These are phyloP conservation scores for Erigeron canadensis DNA, from an alignment of 129 eudicot species.

Conservation along the genomic window DNA sequence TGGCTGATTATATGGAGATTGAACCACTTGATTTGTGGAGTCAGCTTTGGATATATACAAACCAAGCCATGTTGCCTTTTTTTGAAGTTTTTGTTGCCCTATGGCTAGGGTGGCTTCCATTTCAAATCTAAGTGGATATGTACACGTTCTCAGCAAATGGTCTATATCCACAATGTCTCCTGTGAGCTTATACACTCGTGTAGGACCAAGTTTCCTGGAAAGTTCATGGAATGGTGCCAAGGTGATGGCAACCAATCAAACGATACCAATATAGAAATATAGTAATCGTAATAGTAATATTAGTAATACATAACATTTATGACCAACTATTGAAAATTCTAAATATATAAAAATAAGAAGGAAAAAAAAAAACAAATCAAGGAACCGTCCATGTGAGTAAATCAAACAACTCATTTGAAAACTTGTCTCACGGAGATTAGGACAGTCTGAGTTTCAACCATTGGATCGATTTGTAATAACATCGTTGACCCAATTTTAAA, in stretches of 20 bases:
- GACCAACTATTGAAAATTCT: too few species aligned
- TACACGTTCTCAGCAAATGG: conserved; percentile 7
- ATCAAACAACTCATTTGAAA: too few species aligned
- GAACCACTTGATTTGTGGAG: conserved; percentile 18
- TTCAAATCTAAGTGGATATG: not conserved
- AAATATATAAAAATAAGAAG: too few species aligned
- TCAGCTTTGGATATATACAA: conserved; percentile 19
- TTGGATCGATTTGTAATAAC: too few species aligned
- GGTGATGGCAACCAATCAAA: not conserved
- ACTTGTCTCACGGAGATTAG: too few species aligned
- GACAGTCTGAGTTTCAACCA: too few species aligned
- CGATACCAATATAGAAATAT: too few species aligned
- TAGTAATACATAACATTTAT: too few species aligned
- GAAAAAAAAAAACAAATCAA: not conserved
- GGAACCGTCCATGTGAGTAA: not conserved
- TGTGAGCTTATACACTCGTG: not conserved
- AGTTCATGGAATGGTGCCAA: not conserved
- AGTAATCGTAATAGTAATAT: too few species aligned
- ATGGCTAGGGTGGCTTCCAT: not conserved
- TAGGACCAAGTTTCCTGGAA: not conserved
- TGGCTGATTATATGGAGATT: not conserved
- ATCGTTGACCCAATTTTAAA: too few species aligned
- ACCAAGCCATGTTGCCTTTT: not conserved
- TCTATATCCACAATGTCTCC: conserved; percentile 10
- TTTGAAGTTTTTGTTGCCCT: conserved; percentile 1